Conservation (phyloP, 768 basidiomycete species). For the Rhizopogon vinicolor region DNA sequence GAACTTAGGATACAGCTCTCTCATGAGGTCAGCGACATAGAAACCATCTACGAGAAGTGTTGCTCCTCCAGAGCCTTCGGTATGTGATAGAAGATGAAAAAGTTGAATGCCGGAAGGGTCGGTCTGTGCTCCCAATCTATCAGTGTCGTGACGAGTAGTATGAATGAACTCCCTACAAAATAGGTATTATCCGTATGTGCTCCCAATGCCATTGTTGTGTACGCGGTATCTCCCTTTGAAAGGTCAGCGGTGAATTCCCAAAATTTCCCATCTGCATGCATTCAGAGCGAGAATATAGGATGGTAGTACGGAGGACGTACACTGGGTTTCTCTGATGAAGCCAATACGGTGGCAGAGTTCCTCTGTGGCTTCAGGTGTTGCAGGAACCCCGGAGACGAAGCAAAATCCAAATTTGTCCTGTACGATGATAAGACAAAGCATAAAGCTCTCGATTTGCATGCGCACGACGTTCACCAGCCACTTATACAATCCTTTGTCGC, state of each 20-base stretch:
- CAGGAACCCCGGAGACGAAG: conserved; percentile 77
- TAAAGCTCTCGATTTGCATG: conserved; percentile 6
- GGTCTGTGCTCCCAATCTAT: conserved; percentile 43
- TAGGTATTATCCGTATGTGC: conserved; percentile 82
- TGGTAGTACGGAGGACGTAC: conserved; percentile 24
- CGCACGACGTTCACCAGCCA: conserved; percentile 81
- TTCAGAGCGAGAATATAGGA: conserved; percentile 20
- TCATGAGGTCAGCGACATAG: conserved; percentile 80
- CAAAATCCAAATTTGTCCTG: conserved; percentile 89
- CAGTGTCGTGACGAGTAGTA: conserved; percentile 5
- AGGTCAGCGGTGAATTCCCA: conserved; percentile 97
- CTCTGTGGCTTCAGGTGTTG: conserved; percentile 82
- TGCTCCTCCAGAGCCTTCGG: conserved; percentile 76
- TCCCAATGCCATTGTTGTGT: conserved; percentile 81
- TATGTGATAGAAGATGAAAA: conserved; percentile 88
- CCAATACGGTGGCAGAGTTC: conserved; percentile 69
- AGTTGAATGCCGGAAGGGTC: conserved; percentile 95
- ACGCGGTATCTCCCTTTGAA: conserved; percentile 90
- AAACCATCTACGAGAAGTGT: conserved; percentile 96
- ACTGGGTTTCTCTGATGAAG: conserved; percentile 86
- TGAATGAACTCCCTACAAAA: conserved; percentile 20
- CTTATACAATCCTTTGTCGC: conserved; percentile 65
- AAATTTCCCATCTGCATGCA: conserved; percentile 80
- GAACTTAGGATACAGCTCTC: conserved; percentile 62
- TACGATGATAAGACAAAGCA: background rate